Evolutionary conservation across 495 filamentous ascomycete species (phyloP).

Genomic region (Xylaria longipes): DNA sequence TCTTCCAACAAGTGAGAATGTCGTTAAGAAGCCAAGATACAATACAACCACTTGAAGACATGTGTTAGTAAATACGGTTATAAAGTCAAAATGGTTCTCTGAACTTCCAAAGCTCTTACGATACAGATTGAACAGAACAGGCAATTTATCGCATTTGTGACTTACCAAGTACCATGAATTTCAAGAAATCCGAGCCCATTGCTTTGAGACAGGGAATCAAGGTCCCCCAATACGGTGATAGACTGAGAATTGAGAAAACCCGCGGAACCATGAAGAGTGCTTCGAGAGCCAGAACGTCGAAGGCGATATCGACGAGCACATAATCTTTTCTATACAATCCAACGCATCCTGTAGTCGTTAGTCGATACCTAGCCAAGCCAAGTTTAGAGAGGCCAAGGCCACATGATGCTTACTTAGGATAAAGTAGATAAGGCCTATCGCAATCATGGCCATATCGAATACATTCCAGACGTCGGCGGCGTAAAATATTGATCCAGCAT

Average conservation of each 20-base stretch:
- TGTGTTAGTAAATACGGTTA: slow-evolving; percentile 10
- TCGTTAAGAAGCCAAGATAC: slow-evolving; percentile 88
- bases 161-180: slow-evolving; percentile 75
- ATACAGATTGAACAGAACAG: not conserved
- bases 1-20: slow-evolving; percentile 86
- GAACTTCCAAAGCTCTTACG: not conserved
- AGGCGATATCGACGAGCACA: slow-evolving; percentile 74
- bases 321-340: slow-evolving; percentile 69
- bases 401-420: slow-evolving; percentile 64
- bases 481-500: slow-evolving; percentile 86
- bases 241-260: slow-evolving; percentile 85
- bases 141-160: not conserved
- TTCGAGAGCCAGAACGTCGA: slow-evolving; percentile 88
- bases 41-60: slow-evolving; percentile 67
- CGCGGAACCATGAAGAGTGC: slow-evolving; percentile 90
- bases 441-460: slow-evolving; percentile 87
- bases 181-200: slow-evolving; percentile 93
- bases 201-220: slow-evolving; percentile 87
- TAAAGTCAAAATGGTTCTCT: not conserved
- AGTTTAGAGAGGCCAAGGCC: slow-evolving; percentile 21
- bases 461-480: slow-evolving; percentile 88
- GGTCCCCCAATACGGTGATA: slow-evolving; percentile 91
- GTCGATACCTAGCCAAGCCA: not conserved
- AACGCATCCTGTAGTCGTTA: slow-evolving; percentile 62
- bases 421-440: slow-evolving; percentile 78